phyloP scores from a whole-genome alignment of 768 basidiomycete genomes.

The Termitomyces sp. region DNA sequence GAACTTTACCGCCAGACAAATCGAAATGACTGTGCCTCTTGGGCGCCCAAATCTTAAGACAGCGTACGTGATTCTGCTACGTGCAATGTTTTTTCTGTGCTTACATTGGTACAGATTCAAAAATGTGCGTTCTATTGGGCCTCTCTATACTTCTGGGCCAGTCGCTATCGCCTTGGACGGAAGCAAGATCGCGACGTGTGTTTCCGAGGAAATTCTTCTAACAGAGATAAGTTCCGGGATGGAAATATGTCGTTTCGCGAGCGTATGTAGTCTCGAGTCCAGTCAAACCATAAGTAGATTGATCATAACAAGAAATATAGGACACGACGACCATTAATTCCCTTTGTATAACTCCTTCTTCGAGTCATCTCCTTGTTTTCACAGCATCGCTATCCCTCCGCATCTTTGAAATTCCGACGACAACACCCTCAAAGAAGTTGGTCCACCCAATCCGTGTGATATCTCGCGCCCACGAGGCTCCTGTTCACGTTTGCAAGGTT shows the following conservation, averaged over 20 bases:
- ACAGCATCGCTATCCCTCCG: constrained; percentile 77
- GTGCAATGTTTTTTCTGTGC: neutral
- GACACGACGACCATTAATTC: constrained; percentile 83
- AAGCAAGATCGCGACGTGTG: constrained; percentile 73
- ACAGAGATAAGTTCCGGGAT: constrained; percentile 74
- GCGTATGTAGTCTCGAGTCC: constrained; percentile 47
- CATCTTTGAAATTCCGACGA: constrained; percentile 71
- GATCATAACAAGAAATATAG: constrained; percentile 31
- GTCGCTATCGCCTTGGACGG: constrained; percentile 79
- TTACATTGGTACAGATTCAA: constrained; percentile 55
- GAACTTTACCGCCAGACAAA: neutral
- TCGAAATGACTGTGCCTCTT: constrained; percentile 27
- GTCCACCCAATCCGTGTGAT: constrained; percentile 72
- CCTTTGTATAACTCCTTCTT: constrained; percentile 73
- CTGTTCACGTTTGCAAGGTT: constrained; percentile 81
- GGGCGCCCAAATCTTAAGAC: constrained; percentile 51
- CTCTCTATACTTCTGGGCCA: constrained; percentile 86
- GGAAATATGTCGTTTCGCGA: constrained; percentile 75
- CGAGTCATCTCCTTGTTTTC: constrained; percentile 72
- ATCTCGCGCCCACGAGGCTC: constrained; percentile 86
- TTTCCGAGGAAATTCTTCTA: constrained; percentile 79
- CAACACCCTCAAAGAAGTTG: constrained; percentile 35
- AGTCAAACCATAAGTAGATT: neutral
- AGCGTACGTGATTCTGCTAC: constrained; percentile 37
- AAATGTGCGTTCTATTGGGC: constrained; percentile 64